Conservation (phyloP, 345 rosid species). For the Reutealis trisperma region DNA sequence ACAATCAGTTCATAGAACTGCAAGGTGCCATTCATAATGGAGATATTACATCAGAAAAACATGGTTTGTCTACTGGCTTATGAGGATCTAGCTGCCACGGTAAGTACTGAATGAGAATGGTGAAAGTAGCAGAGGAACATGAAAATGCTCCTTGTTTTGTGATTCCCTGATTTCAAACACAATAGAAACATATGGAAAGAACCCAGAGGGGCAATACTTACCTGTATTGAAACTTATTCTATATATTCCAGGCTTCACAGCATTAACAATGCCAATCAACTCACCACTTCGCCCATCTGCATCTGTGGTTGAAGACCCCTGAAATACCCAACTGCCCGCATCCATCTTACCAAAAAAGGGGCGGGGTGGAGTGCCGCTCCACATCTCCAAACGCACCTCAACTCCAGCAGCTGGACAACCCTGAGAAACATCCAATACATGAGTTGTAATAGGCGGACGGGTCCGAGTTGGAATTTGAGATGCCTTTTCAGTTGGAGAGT, state of each 20-base stretch:
- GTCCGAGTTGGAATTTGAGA: conserved; percentile 49
- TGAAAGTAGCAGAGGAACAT: conserved; percentile 81
- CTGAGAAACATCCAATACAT: conserved; percentile 81
- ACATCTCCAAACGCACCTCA: conserved; percentile 70
- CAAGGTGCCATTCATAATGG: not conserved
- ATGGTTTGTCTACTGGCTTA: not conserved
- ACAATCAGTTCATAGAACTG: not conserved
- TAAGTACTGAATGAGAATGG: conserved; percentile 87
- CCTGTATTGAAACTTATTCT: conserved; percentile 84
- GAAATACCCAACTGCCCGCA: conserved; percentile 49
- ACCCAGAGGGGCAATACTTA: conserved; percentile 65
- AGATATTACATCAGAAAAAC: not conserved
- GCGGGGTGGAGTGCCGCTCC: conserved; percentile 49
- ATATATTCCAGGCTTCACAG: conserved; percentile 70
- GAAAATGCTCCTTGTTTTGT: conserved; percentile 81
- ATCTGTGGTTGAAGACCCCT: conserved; percentile 72
- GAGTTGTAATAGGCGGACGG: conserved; percentile 90
- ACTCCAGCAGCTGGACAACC: conserved; percentile 82
- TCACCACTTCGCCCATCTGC: conserved; percentile 84
- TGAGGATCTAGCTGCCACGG: conserved; percentile 67
- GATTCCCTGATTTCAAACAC: conserved; percentile 69
- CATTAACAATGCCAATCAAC: conserved; percentile 66
- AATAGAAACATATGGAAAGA: conserved; percentile 81
- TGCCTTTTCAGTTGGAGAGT: conserved; percentile 37
- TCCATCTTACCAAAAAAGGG: conserved; percentile 46